phyloP scores from a whole-genome alignment of 768 basidiomycete species.

The Boletellus emodensis region DNA sequence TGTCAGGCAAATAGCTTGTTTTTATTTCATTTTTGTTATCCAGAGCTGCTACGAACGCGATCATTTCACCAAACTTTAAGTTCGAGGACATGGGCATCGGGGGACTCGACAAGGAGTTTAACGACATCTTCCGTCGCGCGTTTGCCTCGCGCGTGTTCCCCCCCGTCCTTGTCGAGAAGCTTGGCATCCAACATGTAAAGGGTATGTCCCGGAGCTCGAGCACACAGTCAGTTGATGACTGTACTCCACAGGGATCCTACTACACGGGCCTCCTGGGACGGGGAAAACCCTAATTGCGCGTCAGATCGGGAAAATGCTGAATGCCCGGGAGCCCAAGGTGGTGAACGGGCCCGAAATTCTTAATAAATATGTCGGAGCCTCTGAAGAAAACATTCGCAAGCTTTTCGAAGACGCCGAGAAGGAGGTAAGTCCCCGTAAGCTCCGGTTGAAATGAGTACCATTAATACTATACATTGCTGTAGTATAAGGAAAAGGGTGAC shows the following conservation, averaged over 20 bases:
- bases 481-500: constrained; percentile 97
- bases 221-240: neutral
- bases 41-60: constrained; percentile 89
- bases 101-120: constrained; percentile 92
- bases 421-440: constrained; percentile 53
- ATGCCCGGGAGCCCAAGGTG: constrained; percentile 95
- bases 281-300: constrained; percentile 98
- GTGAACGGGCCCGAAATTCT: constrained; percentile 98
- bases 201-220: constrained; percentile 43
- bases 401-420: constrained; percentile 98
- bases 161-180: constrained; percentile 91
- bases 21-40: constrained; percentile 1
- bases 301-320: constrained; percentile 99
- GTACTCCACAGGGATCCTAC: constrained; percentile 66
- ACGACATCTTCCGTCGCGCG: constrained; percentile 95
- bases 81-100: constrained; percentile 99
- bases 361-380: constrained; percentile 95
- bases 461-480: constrained; percentile 2
- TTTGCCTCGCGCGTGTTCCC: constrained; percentile 99
- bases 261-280: constrained; percentile 96
- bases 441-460: neutral
- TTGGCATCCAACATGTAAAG: constrained; percentile 98
- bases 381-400: constrained; percentile 97
- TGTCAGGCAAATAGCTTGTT: neutral
- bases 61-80: constrained; percentile 97